These are phyloP conservation scores for Dioscorea dumetorum DNA, from an alignment of 106 monocot species.

Conservation along the genomic window DNA sequence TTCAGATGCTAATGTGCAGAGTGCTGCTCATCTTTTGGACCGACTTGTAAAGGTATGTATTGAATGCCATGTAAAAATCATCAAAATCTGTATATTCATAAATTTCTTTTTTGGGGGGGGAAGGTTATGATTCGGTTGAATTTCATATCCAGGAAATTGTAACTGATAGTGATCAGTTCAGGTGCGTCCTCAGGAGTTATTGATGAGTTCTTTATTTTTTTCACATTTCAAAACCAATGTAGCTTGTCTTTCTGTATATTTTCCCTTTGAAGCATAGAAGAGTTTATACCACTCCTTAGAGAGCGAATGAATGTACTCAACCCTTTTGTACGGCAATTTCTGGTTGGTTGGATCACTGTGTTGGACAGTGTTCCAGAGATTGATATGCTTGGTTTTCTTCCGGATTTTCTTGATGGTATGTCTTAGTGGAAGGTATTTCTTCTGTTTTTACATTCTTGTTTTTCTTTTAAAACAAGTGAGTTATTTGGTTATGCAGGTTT, in stretches of 20 bases:
- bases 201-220: slow-evolving; percentile 6
- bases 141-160: slow-evolving; percentile 75
- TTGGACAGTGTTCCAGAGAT: slow-evolving; percentile 98
- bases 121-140: slow-evolving; percentile 1
- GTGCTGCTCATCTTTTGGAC: slow-evolving; percentile 98
- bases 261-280: slow-evolving; percentile 79
- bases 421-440: no score
- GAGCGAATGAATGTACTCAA: slow-evolving; percentile 99
- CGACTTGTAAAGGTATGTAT: slow-evolving; percentile 79
- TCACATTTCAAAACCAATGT: slow-evolving; percentile 2
- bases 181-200: slow-evolving; percentile 29
- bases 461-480: background rate
- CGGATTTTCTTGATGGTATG: slow-evolving; percentile 99
- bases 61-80: no score
- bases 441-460: no score
- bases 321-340: slow-evolving; percentile 91
- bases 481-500: slow-evolving; percentile 43
- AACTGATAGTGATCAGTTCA: slow-evolving; percentile 98
- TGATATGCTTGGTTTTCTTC: slow-evolving; percentile 99
- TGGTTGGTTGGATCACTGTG: slow-evolving; percentile 99
- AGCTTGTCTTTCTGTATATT: slow-evolving; percentile 3
- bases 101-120: no score
- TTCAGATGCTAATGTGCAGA: slow-evolving; percentile 87
- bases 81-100: no score
- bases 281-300: slow-evolving; percentile 94